A percentile compares a stretch with the other conserved stretches of the same genome.
Conservation (phyloP, 306 rosid genomes). For the Sophora flavescens region DNA sequence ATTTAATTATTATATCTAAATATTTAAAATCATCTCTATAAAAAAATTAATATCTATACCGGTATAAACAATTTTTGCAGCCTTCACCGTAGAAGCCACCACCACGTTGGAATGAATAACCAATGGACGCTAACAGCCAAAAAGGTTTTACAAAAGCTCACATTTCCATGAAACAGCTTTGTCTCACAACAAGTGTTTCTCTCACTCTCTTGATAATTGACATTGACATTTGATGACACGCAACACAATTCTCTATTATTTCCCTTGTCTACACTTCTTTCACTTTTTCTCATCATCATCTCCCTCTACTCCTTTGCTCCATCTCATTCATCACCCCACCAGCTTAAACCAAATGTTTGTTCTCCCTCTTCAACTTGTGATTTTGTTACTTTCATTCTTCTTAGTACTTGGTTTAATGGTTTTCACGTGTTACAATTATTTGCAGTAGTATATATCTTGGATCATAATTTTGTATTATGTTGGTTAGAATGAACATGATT, state of each 20-base stretch:
- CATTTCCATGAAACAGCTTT: conserved; percentile 8
- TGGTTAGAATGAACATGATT: neutral
- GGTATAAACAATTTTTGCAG: too few relatives aligned
- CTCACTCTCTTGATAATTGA: too few relatives aligned
- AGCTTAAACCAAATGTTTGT: conserved; percentile 14
- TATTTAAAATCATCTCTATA: too few relatives aligned
- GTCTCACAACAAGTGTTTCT: too few relatives aligned
- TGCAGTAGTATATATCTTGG: neutral
- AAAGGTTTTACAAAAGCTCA: neutral
- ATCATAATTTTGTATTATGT: neutral
- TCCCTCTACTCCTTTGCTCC: neutral
- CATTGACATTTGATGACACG: too few relatives aligned
- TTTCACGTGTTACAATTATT: neutral
- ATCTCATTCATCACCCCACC: neutral
- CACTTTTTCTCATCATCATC: neutral
- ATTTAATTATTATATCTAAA: too few relatives aligned
- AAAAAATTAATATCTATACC: too few relatives aligned
- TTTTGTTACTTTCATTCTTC: neutral
- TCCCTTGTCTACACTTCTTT: neutral
- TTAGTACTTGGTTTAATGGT: neutral
- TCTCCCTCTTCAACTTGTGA: neutral
- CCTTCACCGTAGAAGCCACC: too few relatives aligned
- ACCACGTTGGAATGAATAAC: neutral
- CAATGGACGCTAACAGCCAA: neutral
- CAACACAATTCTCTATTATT: neutral